Base-by-base conservation (phyloP, 768 basidiomycete genomes). In the Panus rudis region DNA sequence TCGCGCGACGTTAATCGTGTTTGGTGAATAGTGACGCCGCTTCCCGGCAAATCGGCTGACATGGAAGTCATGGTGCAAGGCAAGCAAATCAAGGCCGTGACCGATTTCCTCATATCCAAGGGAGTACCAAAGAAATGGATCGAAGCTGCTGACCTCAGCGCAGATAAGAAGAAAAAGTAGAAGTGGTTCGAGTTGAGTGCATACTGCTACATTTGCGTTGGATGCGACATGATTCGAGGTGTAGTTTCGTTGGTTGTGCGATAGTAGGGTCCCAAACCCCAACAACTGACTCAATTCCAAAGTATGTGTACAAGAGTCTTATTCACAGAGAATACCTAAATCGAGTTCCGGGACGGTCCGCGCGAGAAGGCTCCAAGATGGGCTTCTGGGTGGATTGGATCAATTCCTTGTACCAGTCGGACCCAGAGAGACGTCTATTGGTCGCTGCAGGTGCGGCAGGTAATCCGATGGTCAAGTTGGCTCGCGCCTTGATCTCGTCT, bases 111-210 rank as follows among this genome's bases (percentile, higher is more conserved):
- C 30, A 58, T 74, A 3, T 70, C 65, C 19, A 78, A 74, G 50
- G 89, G 92, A 0, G 75, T 93, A 24, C 88, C 90, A 21, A 86
- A 83, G 66, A 72, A 72, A 54, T 93, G 87, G 86, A 83, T 93
- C 40, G 76, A 78, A 55, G 63, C 71, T 2, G 58, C 56, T 2
- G 80, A 77, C 47, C 30, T 67, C 42, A 57, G 58, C n/a, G 64
- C 39, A 2, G 19, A 63, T 48, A 75, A 78, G 63, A 80, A 79
- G 59, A 54, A 54, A 42, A 46, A 50, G 31, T 48, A 38, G 41
- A 24, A 16, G 10, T 10, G 28, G 28, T 10, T 30, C 16, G 28
- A 10, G 10, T 30, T 10, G 10, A 10, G 10, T 30, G n/a, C n/a
- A n/a, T n/a, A n/a, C n/a, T n/a, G n/a, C n/a, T n/a, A n/a, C n/a